Base-by-base conservation (phyloP, 2,329 filamentous ascomycete genomes). In the Dryadomyces sulphureus region DNA sequence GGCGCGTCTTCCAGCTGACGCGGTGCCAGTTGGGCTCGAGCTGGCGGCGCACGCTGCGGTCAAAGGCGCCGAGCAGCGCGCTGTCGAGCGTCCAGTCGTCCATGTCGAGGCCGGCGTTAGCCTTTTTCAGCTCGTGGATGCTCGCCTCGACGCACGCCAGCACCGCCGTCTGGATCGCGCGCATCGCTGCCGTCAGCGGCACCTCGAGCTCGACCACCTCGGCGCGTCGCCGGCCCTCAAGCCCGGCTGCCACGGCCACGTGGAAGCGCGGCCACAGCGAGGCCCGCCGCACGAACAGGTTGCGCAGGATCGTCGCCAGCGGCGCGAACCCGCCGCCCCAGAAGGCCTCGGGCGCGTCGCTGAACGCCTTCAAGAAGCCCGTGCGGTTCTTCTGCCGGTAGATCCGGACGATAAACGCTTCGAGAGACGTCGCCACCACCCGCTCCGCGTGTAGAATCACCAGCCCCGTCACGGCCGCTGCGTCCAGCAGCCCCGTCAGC, bases 151-250 rank as follows among this genome's bases (percentile, higher is more conserved):
- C 89, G 59, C 92, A 98, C 59, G 96, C 90, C 63, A 98, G 77
- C 49, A 96, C 82, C 22, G 92, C 89, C 52, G 85, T 90, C 58
- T 98, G 92, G 36, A 98, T 95, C 38, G 88, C 80, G 49, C 75
- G 77, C 92, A 98, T 98, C 43, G 79, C 75, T 34, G 94, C 85
- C 5, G 87, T 94, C 90, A 98, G 96, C 24, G 86, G 82, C 5
- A 98, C 84, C 62, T 95, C 92, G 21, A 96, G 71, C 63, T 98
- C 92, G 52, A 98, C 94, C 40, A 98, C 92, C 63, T 98, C 92
- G 5, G 92, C 90, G 59, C 90, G 94, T 57, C 84, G 82, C 60
- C 84, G 85, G 9, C 89, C 89, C 62, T 98, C 92, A 3, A 98
- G 69, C 3, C 88, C 87, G 55, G 87, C 79, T 0, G 89, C 88